A percentile compares a stretch with the other conserved stretches of the same genome.
Conservation (phyloP, 2,329 filamentous ascomycete genomes). For the Elsinoe australis region DNA sequence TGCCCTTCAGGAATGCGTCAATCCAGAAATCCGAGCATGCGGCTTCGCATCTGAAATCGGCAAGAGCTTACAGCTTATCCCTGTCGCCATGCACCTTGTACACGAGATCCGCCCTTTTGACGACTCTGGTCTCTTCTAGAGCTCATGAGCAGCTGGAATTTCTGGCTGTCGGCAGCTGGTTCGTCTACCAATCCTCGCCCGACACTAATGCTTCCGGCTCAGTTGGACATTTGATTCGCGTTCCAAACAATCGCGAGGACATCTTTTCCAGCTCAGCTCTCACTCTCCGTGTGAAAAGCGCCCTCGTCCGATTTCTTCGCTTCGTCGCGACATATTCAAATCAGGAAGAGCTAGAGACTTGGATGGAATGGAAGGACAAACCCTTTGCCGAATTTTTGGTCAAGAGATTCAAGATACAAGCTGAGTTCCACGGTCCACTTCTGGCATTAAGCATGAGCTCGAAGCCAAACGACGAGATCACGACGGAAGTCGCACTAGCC, state of each 20-base stretch:
- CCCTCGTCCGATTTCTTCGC: conserved; percentile 88
- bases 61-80: conserved; percentile 73
- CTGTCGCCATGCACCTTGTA: conserved; percentile 84
- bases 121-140: conserved; percentile 77
- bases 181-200: conserved; percentile 50
- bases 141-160: conserved; percentile 89
- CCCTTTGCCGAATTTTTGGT: conserved; percentile 54
- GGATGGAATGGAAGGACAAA: conserved; percentile 50
- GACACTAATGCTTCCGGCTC: conserved; percentile 15
- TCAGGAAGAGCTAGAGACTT: conserved; percentile 53
- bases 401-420: conserved; percentile 48
- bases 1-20: conserved; percentile 28
- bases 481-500: conserved; percentile 61
- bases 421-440: conserved; percentile 57
- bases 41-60: conserved; percentile 43
- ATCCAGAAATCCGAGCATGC: conserved; percentile 28
- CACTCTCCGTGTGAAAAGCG: conserved; percentile 71
- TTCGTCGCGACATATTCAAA: conserved; percentile 68
- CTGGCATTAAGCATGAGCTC: conserved; percentile 67
- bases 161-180: conserved; percentile 86
- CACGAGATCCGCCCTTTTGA: conserved; percentile 67
- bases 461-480: conserved; percentile 46
- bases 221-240: conserved; percentile 50
- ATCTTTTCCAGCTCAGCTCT: conserved; percentile 74
- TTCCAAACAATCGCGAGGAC: conserved; percentile 86